phyloP scores from a whole-genome alignment of 140 eudicot species.

The Ambrosia hybrid region DNA sequence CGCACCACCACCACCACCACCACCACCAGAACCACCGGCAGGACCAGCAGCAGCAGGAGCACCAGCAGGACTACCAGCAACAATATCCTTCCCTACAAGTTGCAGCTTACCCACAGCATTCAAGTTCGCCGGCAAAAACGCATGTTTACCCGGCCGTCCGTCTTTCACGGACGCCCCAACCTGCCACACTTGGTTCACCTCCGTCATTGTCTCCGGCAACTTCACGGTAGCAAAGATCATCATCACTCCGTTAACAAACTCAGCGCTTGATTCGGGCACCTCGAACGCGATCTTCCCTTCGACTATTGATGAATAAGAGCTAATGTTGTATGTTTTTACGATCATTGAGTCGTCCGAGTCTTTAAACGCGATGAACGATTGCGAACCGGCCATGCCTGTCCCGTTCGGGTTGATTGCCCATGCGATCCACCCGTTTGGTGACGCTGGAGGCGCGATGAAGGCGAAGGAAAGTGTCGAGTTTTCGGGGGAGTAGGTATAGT shows the following conservation, averaged over 20 bases:
- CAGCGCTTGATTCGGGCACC: constrained; percentile 41
- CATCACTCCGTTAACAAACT: constrained; percentile 47
- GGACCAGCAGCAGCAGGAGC: neutral
- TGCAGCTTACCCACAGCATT: constrained; percentile 36
- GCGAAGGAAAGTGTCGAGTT: constrained; percentile 58
- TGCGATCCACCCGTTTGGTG: constrained; percentile 76
- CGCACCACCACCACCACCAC: neutral
- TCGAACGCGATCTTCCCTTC: constrained; percentile 43
- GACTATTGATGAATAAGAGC: constrained; percentile 37
- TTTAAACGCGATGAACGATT: constrained; percentile 53
- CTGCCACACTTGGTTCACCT: constrained; percentile 81
- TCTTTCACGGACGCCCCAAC: constrained; percentile 54
- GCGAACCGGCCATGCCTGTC: constrained; percentile 71
- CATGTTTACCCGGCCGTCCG: constrained; percentile 61
- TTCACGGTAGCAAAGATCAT: constrained; percentile 62
- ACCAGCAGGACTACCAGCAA: neutral
- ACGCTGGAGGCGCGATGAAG: constrained; percentile 61
- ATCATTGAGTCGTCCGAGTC: constrained; percentile 51
- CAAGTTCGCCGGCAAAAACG: constrained; percentile 49
- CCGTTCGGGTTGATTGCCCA: constrained; percentile 79
- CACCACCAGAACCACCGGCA: neutral
- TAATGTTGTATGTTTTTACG: constrained; percentile 56
- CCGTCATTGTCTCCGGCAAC: constrained; percentile 44
- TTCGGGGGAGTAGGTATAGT: constrained; percentile 55
- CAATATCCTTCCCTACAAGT: constrained; percentile 14